Conservation (phyloP, 2,329 filamentous ascomycete species). For the Pezicula carpinea region DNA sequence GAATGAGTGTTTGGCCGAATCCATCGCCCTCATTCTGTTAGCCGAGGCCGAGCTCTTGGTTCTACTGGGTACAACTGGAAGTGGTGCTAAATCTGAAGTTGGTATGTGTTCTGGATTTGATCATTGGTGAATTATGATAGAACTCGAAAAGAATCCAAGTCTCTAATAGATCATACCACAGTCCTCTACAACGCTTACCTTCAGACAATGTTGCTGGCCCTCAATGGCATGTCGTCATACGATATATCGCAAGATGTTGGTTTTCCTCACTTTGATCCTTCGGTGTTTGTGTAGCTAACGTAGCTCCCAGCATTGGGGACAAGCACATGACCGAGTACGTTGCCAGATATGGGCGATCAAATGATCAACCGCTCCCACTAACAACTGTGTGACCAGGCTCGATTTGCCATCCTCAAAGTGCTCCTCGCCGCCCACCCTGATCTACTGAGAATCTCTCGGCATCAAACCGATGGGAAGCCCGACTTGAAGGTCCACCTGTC, state of each 20-base stretch:
- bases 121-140: no score
- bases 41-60: not conserved
- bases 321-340: not conserved
- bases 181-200: not conserved
- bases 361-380: no score
- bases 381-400: no score
- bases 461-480: not conserved
- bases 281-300: no score
- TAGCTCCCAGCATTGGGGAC: not conserved
- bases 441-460: not conserved
- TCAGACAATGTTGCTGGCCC: not conserved
- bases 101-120: no score
- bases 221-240: not conserved
- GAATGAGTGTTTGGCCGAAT: not conserved
- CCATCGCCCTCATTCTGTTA: not conserved
- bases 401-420: not conserved
- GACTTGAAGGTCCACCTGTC: not conserved
- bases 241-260: not conserved
- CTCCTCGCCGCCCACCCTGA: not conserved
- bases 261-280: not conserved
- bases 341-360: no score
- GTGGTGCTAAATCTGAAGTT: not conserved
- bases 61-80: not conserved
- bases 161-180: not conserved
- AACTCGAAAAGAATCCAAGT: not conserved